Evolutionary conservation across 2,329 filamentous ascomycete species (phyloP).

Genomic region (Trematosphaeria pertusa): DNA sequence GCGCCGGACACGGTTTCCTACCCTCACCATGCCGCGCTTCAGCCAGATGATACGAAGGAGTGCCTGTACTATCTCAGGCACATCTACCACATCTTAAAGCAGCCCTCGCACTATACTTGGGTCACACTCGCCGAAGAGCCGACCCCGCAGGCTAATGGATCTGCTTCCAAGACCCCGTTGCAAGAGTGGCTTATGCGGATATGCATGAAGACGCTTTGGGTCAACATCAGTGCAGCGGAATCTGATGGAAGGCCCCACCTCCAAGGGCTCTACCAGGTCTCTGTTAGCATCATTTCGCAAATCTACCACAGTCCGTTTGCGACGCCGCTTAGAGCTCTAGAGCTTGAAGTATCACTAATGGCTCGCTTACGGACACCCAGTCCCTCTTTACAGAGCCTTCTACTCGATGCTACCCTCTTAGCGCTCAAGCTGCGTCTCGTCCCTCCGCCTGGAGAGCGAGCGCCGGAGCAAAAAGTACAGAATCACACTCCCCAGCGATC

Average conservation of each 20-base stretch:
- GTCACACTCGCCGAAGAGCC: conserved; percentile 70
- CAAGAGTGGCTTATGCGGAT: conserved; percentile 73
- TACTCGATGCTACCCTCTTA: conserved; percentile 80
- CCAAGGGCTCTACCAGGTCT: conserved; percentile 72
- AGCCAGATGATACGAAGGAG: conserved; percentile 73
- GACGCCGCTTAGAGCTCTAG: conserved; percentile 64
- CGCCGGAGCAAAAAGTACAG: conserved; percentile 27
- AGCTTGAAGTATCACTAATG: conserved; percentile 75
- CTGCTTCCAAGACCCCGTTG: conserved; percentile 58
- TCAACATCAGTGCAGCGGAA: conserved; percentile 43
- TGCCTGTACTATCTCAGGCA: conserved; percentile 80
- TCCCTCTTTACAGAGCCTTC: conserved; percentile 75
- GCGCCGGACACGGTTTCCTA: conserved; percentile 13
- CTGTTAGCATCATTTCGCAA: conserved; percentile 69
- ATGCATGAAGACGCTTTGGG: conserved; percentile 68
- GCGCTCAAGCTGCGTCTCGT: conserved; percentile 68
- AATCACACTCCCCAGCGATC: conserved; percentile 33
- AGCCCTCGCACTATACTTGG: conserved; percentile 74
- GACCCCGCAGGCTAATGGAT: conserved; percentile 57
- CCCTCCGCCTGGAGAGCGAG: conserved; percentile 26
- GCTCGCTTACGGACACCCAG: conserved; percentile 64
- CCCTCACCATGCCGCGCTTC: conserved; percentile 1
- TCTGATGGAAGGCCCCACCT: conserved; percentile 53
- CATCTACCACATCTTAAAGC: conserved; percentile 74
- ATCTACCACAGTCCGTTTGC: conserved; percentile 71